Evolutionary conservation across 306 rosid genomes (phyloP).

Genomic region (Dryas octopetala): DNA sequence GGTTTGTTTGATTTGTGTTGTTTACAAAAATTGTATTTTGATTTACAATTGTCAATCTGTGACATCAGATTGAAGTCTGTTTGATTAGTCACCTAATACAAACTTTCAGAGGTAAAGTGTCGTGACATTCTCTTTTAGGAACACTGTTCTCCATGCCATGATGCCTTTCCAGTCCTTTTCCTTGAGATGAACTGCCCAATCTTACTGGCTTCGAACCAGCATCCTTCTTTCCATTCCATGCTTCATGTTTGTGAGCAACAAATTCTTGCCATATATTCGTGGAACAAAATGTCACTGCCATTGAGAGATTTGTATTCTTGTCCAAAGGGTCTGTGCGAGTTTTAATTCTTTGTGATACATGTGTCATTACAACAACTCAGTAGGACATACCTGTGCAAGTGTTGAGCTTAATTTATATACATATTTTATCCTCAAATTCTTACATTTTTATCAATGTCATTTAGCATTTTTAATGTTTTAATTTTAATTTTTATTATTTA

Average conservation of each 20-base stretch:
- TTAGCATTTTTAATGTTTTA: too few relatives aligned
- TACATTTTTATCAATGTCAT: too few relatives aligned
- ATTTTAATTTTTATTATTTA: too few relatives aligned
- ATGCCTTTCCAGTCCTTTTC: conserved; percentile 41
- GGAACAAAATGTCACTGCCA: conserved; percentile 34
- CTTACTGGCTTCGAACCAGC: conserved; percentile 42
- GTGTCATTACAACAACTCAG: conserved; percentile 15
- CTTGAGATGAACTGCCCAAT: conserved; percentile 48
- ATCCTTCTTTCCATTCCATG: conserved; percentile 40
- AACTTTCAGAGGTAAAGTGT: conserved; percentile 16
- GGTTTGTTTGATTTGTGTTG: too few relatives aligned
- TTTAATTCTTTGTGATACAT: background rate
- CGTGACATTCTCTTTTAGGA: conserved; percentile 41
- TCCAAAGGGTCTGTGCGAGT: conserved; percentile 35
- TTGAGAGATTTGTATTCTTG: conserved; percentile 39
- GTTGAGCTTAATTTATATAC: too few relatives aligned
- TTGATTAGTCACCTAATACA: too few relatives aligned
- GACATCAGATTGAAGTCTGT: too few relatives aligned
- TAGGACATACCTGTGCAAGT: conserved; percentile 48
- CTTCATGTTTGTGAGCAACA: conserved; percentile 40
- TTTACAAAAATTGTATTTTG: too few relatives aligned
- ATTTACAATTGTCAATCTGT: too few relatives aligned
- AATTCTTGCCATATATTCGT: conserved; percentile 40
- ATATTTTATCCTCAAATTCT: too few relatives aligned
- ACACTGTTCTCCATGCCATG: conserved; percentile 41